Evolutionary conservation across 2,329 filamentous ascomycete species (phyloP), one percentile per base, ranked within the genome.

Genomic region (Cladophialophora immunda): DNA sequence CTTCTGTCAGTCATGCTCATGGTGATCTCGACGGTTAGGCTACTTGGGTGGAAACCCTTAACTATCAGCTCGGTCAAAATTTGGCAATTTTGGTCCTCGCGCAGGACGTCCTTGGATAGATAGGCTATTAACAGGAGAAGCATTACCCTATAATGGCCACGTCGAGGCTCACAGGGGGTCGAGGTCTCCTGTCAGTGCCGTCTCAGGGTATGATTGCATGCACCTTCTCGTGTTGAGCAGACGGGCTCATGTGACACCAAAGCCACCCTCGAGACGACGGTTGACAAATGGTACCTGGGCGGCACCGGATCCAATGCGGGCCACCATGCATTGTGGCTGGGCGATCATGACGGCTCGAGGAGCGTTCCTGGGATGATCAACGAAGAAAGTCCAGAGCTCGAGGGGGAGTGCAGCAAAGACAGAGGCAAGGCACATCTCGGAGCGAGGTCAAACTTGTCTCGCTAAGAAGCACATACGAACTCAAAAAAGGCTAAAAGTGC

Each of bases 251-350:
- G 68, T 68, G 63, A 66, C 68, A 66, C 65, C 53, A 53, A 59
- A 54, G 38, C 29, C 34, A 30, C 58, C 45, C 32, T 65, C 63
- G 56, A 69, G 55, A 59, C 56, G 63, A 29, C 29, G 45, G 41
- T 62, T 69, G 68, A 69, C 68, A 69, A 69, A 69, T 69, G 68
- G 61, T 62, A 65, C 61, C 62, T 68, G 36, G 58, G 57, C 56
- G 53, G 66, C 60, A 47, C 62, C 62, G 63, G 66, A 65, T 63
- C 57, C 54, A 54, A 52, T 22, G 62, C 53, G 58, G 62, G 45
- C 47, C 54, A 53, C 30, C 62, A 54, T 62, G 65, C 65, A 45
- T 64, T 30, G 65, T 63, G 64, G 62, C 62, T 67, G 65, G 68
- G 64, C 64, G 68, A 67, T 65, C 64, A 67, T 68, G 59, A 63